Conservation (phyloP, 2,329 filamentous ascomycete genomes). For the Paracoccidioides brasiliensis region DNA sequence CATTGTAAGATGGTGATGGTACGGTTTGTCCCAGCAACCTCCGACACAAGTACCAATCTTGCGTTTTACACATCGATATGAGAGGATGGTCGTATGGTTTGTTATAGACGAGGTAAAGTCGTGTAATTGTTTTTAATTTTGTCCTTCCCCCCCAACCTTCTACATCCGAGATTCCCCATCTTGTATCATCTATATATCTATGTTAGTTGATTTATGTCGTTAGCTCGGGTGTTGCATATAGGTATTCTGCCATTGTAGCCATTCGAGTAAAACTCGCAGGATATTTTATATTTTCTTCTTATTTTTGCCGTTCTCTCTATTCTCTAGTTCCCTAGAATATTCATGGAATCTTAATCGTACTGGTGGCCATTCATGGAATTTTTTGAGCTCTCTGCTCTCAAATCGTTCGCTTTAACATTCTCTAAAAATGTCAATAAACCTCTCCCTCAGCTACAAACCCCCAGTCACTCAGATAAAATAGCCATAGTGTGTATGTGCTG, state of each 20-base stretch:
- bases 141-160: background rate
- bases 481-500: no score
- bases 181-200: background rate
- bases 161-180: background rate
- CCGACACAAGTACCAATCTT: background rate
- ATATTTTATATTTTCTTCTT: background rate
- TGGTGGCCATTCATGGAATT: background rate
- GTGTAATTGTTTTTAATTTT: background rate
- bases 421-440: no score
- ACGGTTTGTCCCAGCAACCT: background rate
- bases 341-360: background rate
- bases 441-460: no score
- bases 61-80: background rate
- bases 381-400: no score
- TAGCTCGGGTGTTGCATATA: background rate
- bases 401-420: no score
- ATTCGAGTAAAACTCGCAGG: background rate
- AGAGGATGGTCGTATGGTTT: background rate
- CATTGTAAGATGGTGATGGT: slow-evolving; percentile 18
- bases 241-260: background rate
- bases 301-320: background rate
- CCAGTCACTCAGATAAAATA: no score
- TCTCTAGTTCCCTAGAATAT: background rate
- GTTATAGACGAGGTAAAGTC: background rate
- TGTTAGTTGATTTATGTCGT: background rate